Evolutionary conservation across 2,329 filamentous ascomycete genomes (phyloP).

Genomic region (Fusarium sp.): DNA sequence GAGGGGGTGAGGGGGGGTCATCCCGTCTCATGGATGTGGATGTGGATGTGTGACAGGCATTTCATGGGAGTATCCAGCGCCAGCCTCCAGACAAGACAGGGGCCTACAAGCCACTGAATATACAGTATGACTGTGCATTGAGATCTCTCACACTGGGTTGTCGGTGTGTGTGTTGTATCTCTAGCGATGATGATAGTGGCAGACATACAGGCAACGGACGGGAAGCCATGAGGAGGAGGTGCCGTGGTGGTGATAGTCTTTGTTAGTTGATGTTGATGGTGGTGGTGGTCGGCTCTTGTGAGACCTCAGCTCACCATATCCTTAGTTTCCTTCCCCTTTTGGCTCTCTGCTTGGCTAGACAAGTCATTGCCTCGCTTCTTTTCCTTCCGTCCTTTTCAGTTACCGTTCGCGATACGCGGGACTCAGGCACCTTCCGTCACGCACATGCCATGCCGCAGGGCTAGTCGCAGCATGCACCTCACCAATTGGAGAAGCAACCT

Average conservation of each 20-base stretch:
- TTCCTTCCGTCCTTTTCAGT: conserved; percentile 35
- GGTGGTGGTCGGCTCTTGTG: conserved; percentile 31
- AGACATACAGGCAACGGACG: not conserved
- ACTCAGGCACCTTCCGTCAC: conserved; percentile 32
- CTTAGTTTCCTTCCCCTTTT: conserved; percentile 38
- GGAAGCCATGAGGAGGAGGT: conserved; percentile 2
- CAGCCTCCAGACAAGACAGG: conserved; percentile 7
- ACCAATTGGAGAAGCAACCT: conserved; percentile 37
- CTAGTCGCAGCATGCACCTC: conserved; percentile 42
- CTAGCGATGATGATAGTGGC: conserved; percentile 2
- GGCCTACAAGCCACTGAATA: not conserved
- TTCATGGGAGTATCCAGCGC: conserved; percentile 5
- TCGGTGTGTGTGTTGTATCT: conserved; percentile 9
- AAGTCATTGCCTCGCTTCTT: conserved; percentile 30
- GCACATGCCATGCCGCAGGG: conserved; percentile 36
- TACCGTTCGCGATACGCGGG: conserved; percentile 38
- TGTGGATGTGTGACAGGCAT: conserved; percentile 36
- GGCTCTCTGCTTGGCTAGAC: conserved; percentile 17
- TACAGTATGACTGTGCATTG: conserved; percentile 21
- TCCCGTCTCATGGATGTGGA: conserved; percentile 39
- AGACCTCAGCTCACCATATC: conserved; percentile 11
- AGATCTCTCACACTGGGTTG: conserved; percentile 31
- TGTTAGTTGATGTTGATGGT: not conserved
- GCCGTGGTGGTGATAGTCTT: conserved; percentile 5
- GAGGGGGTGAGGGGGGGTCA: conserved; percentile 31